Evolutionary conservation across 2,329 filamentous ascomycete species (phyloP).

Genomic region (Aspergillus sergii): DNA sequence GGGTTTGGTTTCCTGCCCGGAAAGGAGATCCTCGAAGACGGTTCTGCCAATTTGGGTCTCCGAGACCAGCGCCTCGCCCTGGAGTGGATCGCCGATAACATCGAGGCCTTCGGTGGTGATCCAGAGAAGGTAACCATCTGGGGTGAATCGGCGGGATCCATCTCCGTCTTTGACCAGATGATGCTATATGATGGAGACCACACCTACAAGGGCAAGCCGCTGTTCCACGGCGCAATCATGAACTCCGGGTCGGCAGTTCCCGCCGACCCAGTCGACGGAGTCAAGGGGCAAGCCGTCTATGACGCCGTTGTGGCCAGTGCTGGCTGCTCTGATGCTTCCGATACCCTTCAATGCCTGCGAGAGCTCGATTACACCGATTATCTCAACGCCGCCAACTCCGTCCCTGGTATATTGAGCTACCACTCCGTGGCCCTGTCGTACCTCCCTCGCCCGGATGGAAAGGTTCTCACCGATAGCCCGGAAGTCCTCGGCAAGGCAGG

Average conservation of each 20-base stretch:
- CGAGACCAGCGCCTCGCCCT: slow-evolving; percentile 73
- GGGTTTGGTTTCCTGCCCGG: slow-evolving; percentile 76
- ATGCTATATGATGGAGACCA: slow-evolving; percentile 71
- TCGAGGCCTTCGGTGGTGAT: slow-evolving; percentile 76
- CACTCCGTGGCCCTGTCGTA: slow-evolving; percentile 71
- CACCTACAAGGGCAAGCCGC: slow-evolving; percentile 71
- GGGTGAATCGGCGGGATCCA: slow-evolving; percentile 72
- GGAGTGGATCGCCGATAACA: slow-evolving; percentile 78
- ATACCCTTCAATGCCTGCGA: slow-evolving; percentile 54
- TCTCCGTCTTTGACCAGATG: slow-evolving; percentile 78
- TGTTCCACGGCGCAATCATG: slow-evolving; percentile 81
- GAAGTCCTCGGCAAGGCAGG: slow-evolving; percentile 59
- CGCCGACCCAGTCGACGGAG: slow-evolving; percentile 64
- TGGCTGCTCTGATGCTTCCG: slow-evolving; percentile 45
- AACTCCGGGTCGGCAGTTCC: slow-evolving; percentile 68
- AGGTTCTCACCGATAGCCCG: slow-evolving; percentile 62
- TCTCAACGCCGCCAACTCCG: slow-evolving; percentile 68
- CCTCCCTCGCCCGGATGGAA: slow-evolving; percentile 72
- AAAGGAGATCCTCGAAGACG: slow-evolving; percentile 67
- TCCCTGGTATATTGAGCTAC: slow-evolving; percentile 70
- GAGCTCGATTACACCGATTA: slow-evolving; percentile 48
- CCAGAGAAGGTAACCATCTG: slow-evolving; percentile 77
- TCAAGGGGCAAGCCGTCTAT: slow-evolving; percentile 64
- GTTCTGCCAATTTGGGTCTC: slow-evolving; percentile 70
- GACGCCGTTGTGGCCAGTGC: slow-evolving; percentile 50